These are phyloP conservation scores for Pleodorina starrii DNA, from an alignment of 139 green algal species.

Conservation along the genomic window DNA sequence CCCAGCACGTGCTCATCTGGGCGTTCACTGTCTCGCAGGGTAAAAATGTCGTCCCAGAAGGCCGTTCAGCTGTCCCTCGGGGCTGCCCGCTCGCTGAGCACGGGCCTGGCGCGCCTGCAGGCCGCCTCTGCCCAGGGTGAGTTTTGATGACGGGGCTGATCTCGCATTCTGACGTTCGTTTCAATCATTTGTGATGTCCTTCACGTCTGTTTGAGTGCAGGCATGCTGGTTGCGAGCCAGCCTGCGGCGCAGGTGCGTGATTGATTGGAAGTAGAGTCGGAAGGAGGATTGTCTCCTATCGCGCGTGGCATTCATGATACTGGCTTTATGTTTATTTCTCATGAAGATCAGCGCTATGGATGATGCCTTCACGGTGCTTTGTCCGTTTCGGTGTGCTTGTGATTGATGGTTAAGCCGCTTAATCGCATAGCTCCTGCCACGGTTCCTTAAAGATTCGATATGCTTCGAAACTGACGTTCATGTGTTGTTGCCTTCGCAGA, in stretches of 20 bases:
- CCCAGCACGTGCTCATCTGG: not conserved
- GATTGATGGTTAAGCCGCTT: conserved; percentile 21
- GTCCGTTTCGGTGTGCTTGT: conserved; percentile 11
- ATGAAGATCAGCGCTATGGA: not conserved
- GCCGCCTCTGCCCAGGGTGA: conserved; percentile 41
- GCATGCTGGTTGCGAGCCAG: conserved; percentile 34
- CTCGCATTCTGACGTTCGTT: not conserved
- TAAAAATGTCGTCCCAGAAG: conserved; percentile 51
- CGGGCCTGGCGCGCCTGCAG: conserved; percentile 37
- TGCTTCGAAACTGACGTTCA: not conserved
- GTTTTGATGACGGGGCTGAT: not conserved
- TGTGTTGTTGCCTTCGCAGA: conserved; percentile 34
- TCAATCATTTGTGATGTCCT: not conserved
- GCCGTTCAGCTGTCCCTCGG: conserved; percentile 47
- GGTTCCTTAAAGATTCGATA: not conserved
- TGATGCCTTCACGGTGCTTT: not conserved
- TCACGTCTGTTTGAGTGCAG: not conserved
- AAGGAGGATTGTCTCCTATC: not conserved
- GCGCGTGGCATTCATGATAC: not conserved
- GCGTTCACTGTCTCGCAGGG: not conserved
- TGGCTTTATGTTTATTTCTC: not conserved
- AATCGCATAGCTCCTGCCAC: not conserved
- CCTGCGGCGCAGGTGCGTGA: conserved; percentile 35
- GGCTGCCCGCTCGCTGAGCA: conserved; percentile 31
- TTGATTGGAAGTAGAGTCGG: conserved; percentile 1